phyloP scores from a whole-genome alignment of 2,329 filamentous ascomycete species.

The Fusarium cicatricum region DNA sequence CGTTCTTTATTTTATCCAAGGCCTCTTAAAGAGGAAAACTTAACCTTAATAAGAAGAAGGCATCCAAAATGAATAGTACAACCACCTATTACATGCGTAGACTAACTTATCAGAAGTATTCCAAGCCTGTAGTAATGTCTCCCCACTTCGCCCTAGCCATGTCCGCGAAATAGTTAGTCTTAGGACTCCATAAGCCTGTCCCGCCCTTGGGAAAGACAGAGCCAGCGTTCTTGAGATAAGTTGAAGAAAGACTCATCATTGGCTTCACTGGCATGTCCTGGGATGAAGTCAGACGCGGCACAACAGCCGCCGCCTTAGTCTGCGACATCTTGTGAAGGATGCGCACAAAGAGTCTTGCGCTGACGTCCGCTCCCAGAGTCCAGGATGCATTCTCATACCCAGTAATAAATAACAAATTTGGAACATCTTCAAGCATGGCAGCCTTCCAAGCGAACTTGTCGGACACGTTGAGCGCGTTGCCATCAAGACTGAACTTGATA shows the following conservation, averaged over 20 bases:
- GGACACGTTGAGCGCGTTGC: conserved; percentile 50
- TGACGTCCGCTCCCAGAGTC: conserved; percentile 68
- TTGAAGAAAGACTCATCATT: conserved; percentile 57
- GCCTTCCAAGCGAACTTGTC: conserved; percentile 65
- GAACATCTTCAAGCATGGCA: conserved; percentile 68
- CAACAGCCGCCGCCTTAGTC: conserved; percentile 51
- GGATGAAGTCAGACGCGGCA: conserved; percentile 51
- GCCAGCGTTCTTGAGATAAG: conserved; percentile 57
- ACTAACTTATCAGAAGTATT: too few relatives aligned
- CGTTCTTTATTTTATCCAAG: too few relatives aligned
- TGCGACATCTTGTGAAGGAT: conserved; percentile 60
- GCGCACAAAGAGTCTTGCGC: conserved; percentile 57
- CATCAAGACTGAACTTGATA: conserved; percentile 61
- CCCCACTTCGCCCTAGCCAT: conserved; percentile 44
- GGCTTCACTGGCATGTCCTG: conserved; percentile 49
- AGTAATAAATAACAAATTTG: conserved; percentile 65
- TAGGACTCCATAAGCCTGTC: conserved; percentile 45
- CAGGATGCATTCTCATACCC: conserved; percentile 69
- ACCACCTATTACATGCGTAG: too few relatives aligned
- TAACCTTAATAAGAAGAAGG: too few relatives aligned
- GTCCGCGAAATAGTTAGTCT: conserved; percentile 43
- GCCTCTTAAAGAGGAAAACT: too few relatives aligned
- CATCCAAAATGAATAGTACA: too few relatives aligned
- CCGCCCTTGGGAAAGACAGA: conserved; percentile 57
- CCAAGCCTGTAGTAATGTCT: conserved; percentile 38